A percentile compares a stretch with the other conserved stretches of the same genome.
Evolutionary conservation across 805 yeast genomes (phyloP).

Genomic region (Candida anglica): DNA sequence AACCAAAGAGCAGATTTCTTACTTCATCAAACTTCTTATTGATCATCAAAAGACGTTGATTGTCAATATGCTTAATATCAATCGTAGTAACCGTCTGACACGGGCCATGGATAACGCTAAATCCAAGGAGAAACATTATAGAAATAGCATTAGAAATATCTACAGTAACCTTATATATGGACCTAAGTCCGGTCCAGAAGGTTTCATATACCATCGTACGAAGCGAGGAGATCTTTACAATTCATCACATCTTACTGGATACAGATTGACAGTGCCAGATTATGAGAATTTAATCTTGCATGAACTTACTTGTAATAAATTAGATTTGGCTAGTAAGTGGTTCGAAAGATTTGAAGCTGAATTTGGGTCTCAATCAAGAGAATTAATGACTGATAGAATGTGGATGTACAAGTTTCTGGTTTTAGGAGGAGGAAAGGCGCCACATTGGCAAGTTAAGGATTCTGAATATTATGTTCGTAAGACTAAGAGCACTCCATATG

Average conservation of each 20-base stretch:
- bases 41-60: conserved; percentile 14
- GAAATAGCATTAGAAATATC: conserved; percentile 17
- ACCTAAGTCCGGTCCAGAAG: conserved; percentile 6
- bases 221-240: conserved; percentile 13
- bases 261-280: conserved; percentile 19
- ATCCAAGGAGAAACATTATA: conserved; percentile 5
- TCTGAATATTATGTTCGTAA: conserved; percentile 9
- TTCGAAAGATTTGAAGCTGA: conserved; percentile 24
- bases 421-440: conserved; percentile 29
- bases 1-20: conserved; percentile 15
- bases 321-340: conserved; percentile 40
- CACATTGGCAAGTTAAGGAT: conserved; percentile 25
- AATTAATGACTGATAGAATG: conserved; percentile 17
- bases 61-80: conserved; percentile 2
- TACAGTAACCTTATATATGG: conserved; percentile 20
- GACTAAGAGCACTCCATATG: conserved; percentile 2
- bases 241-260: conserved; percentile 10
- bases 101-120: background rate
- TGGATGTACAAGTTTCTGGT: conserved; percentile 34
- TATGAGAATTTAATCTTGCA: conserved; percentile 35
- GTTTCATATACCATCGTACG: conserved; percentile 15
- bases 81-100: background rate
- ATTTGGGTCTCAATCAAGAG: background rate
- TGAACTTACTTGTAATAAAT: conserved; percentile 31
- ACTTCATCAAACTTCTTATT: conserved; percentile 14